Evolutionary conservation across 495 filamentous ascomycete genomes (phyloP).

Genomic region (Stereocaulon alpinum): DNA sequence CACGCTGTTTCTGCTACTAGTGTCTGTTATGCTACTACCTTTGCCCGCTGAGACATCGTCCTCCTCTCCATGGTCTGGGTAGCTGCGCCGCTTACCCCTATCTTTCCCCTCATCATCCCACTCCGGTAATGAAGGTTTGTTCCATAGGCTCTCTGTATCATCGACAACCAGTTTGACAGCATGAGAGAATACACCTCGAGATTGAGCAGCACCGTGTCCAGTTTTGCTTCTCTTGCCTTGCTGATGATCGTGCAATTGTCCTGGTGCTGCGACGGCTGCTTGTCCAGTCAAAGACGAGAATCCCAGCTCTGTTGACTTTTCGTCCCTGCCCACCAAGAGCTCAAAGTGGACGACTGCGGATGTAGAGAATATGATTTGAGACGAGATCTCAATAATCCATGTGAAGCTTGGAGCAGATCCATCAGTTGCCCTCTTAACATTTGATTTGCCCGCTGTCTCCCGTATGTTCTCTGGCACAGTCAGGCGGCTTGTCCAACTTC

Average conservation of each 20-base stretch:
- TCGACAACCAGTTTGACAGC: conserved; percentile 70
- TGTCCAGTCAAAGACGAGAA: conserved; percentile 34
- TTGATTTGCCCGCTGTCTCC: conserved; percentile 35
- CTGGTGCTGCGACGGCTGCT: conserved; percentile 43
- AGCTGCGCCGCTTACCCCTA: conserved; percentile 18
- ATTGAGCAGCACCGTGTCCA: conserved; percentile 39
- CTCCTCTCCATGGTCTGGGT: conserved; percentile 14
- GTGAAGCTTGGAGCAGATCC: conserved; percentile 41
- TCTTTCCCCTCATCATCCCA: conserved; percentile 40
- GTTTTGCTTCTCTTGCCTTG: conserved; percentile 39
- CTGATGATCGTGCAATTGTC: conserved; percentile 63
- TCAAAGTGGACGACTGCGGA: conserved; percentile 88
- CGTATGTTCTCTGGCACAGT: conserved; percentile 63
- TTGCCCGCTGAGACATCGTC: background rate
- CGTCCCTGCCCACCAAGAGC: conserved; percentile 72
- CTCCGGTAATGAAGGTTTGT: conserved; percentile 68
- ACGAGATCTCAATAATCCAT: conserved; percentile 87
- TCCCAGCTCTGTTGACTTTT: conserved; percentile 62
- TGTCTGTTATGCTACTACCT: background rate
- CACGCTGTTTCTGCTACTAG: background rate
- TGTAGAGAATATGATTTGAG: conserved; percentile 83
- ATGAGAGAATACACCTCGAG: conserved; percentile 67
- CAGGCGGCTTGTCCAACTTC: conserved; percentile 67
- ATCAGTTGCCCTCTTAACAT: conserved; percentile 17
- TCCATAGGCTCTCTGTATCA: conserved; percentile 84